Evolutionary conservation across 805 yeast genomes (phyloP), one percentile per base, ranked within the genome.

Genomic region (Ascoidea asiatica): DNA sequence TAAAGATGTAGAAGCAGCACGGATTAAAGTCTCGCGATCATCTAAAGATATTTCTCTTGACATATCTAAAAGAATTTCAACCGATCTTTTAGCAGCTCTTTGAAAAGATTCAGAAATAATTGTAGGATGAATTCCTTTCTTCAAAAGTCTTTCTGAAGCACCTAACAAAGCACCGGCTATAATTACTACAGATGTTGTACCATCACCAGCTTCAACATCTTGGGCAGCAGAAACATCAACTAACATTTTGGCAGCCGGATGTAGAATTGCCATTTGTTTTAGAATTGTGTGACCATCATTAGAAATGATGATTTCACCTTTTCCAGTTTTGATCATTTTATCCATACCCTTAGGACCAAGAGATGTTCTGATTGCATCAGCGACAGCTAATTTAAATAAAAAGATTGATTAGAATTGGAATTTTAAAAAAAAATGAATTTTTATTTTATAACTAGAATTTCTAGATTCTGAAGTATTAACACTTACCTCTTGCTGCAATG

Each of bases 261-360:
- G 98, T 60, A 92, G 73, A 43, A 92, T 95, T 1, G 98, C 97
- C 97, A 92, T 92, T 62, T 92, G 97, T 56, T 85, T 80, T 54
- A 90, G 69, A 53, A 92, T 92, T 3, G 99, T 92, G 63, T 94
- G 97, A 33, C 99, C 99, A 65, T 92, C 99, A 62, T 92, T 92
- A 50, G 97, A 88, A 54, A 92, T 89, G 57, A 89, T 81, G 54
- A 90, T 84, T 58, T 92, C 88, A 37, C 97, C 97, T 47, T 74
- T 75, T 43, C 89, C 81, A 18, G 97, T 89, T 65, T 87, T 87
- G 66, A 86, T 87, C 97, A 92, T 90, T 69, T 92, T 92, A 64
- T 92, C 99, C 98, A 92, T 92, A 49, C 99, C 99, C 63, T 88
- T 90, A 46, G 99, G 99, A 19, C 99, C 99, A 48, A 92, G 69